Evolutionary conservation across 1,139 yeast genomes (phyloP), one percentile per base, ranked within the genome.

Genomic region (Candida tropicalis): DNA sequence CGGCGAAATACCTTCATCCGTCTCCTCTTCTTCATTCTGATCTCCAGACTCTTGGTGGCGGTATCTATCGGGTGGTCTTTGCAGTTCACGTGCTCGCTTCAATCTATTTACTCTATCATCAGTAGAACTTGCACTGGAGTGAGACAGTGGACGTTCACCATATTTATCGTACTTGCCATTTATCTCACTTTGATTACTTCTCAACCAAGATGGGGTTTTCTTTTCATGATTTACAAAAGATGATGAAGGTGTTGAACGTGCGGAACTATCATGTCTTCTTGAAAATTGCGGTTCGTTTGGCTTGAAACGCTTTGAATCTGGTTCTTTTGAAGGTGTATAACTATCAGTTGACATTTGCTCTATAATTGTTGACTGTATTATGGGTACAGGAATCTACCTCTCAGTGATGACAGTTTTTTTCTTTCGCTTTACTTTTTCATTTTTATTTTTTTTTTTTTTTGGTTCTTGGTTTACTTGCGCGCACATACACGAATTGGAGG

Each of bases 191-290:
- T 41, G 35, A 3, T 39, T 35, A 11, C 35, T 38, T 37, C 63
- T 65, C 60, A 71, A 57, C 79, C 79, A 73, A 5, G 73, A 74
- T 7, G 79, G 79, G 3, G 58, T 51, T 31, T 53, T 53, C 27
- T 55, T 51, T 22, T 55, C 50, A 15, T 56, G 51, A 17, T 51
- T 64, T 12, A 56, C 51, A 44, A 65, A 69, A 5, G 56, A 58
- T 1, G 74, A 68, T 2, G 65, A 15, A 11, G 31, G 36, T 3
- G 35, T 20, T 11, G 13, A 23, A 17, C 15, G 24, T 31, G 18
- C 23, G 3, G 31, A 17, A 11, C 29, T 35, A 17, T 18, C 38
- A 35, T 58, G 60, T 48, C 66, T 51, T 39, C 68, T 51, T 5
- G 70, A 65, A 43, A 64, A 65, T 27, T 49, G 36, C 8, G 44